Conservation (phyloP, 1,139 yeast genomes). For the Suhomyces panamericanus region DNA sequence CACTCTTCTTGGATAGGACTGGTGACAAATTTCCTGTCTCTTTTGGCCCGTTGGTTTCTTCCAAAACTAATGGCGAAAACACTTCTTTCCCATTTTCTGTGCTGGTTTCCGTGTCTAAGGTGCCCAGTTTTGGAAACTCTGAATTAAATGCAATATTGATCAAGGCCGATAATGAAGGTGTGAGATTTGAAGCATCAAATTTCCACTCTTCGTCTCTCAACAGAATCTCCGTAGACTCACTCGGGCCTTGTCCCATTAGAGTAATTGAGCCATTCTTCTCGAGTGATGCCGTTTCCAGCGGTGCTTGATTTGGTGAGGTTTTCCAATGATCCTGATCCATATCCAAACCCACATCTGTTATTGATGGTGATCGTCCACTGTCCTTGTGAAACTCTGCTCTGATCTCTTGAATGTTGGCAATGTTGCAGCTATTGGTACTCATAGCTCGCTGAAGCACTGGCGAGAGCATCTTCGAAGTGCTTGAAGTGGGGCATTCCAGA, state of each 20-base stretch:
- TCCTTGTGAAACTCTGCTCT: slow-evolving; percentile 15
- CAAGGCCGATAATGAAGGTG: slow-evolving; percentile 49
- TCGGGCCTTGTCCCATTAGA: background rate
- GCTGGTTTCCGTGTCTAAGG: slow-evolving; percentile 8
- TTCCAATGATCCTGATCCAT: slow-evolving; percentile 1
- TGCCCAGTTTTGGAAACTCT: slow-evolving; percentile 15
- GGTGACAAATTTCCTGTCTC: background rate
- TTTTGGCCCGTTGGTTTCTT: background rate
- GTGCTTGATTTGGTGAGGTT: background rate
- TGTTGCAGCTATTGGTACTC: slow-evolving; percentile 17
- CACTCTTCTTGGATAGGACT: slow-evolving; percentile 2
- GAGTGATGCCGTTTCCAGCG: background rate
- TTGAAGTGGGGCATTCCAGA: background rate
- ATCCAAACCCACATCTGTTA: slow-evolving; percentile 26
- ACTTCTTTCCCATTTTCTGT: slow-evolving; percentile 23
- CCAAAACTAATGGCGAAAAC: slow-evolving; percentile 35
- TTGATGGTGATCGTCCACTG: slow-evolving; percentile 18
- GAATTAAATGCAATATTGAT: slow-evolving; percentile 45
- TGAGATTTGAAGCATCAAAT: slow-evolving; percentile 23
- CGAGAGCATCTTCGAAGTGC: background rate
- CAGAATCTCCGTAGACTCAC: background rate
- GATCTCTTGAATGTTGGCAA: slow-evolving; percentile 10
- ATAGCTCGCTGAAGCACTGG: slow-evolving; percentile 1
- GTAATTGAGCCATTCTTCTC: background rate
- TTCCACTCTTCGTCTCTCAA: background rate